phyloP scores from a whole-genome alignment of 139 green algal genomes.

The Desmodesmus armatus region DNA sequence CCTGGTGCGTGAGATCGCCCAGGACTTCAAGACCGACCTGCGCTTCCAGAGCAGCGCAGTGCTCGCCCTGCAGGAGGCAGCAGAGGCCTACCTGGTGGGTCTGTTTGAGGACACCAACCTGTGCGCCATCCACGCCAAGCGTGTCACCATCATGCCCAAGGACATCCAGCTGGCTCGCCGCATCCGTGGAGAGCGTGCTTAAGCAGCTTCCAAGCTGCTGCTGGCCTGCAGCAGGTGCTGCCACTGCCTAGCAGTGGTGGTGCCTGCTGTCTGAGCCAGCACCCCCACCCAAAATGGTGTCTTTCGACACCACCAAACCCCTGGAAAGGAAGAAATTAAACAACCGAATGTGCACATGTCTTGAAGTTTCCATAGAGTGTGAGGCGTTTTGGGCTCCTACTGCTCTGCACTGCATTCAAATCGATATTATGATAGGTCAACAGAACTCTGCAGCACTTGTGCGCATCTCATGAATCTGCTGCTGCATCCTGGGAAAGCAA shows the following conservation, averaged over 20 bases:
- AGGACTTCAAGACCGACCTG: slow-evolving; percentile 99
- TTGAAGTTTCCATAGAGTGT: too few species aligned
- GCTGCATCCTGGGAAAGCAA: too few species aligned
- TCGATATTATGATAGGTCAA: neutral
- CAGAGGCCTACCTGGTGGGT: slow-evolving; percentile 97
- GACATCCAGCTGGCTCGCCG: slow-evolving; percentile 95
- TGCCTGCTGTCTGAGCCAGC: too few species aligned
- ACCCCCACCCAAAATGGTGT: too few species aligned
- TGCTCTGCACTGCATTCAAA: neutral
- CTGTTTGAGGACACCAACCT: slow-evolving; percentile 99
- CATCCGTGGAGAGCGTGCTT: slow-evolving; percentile 90
- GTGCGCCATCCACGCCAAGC: slow-evolving; percentile 95
- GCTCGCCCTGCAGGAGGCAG: slow-evolving; percentile 96
- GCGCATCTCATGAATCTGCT: too few species aligned
- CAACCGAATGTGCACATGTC: too few species aligned
- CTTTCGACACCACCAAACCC: too few species aligned
- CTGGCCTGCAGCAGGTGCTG: too few species aligned
- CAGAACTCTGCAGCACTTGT: too few species aligned
- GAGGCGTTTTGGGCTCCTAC: too few species aligned
- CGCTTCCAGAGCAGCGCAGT: slow-evolving; percentile 97
- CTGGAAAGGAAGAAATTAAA: too few species aligned
- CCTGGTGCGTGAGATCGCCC: slow-evolving; percentile 97
- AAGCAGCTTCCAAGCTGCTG: slow-evolving; percentile 52
- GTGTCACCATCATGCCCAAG: slow-evolving; percentile 96
- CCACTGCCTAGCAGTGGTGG: too few species aligned